A percentile compares a stretch with the other conserved stretches of the same genome.
Evolutionary conservation across 1,139 yeast species (phyloP).

Genomic region (Meyerozyma guilliermondii): DNA sequence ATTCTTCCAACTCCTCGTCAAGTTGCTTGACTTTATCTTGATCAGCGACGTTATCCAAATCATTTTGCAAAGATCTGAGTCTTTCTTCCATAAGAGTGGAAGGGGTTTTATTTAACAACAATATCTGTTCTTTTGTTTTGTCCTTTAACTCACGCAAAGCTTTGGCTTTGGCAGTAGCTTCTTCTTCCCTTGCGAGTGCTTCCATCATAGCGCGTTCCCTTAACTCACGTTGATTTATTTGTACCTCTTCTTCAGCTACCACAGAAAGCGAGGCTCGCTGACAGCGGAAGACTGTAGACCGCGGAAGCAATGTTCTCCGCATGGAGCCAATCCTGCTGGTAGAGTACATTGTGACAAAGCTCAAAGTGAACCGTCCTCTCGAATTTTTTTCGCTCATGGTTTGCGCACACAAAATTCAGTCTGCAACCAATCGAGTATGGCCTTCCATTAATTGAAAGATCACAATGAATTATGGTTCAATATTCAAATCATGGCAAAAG

Average conservation of each 20-base stretch:
- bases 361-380: too few species aligned
- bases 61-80: constrained; percentile 25
- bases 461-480: neutral
- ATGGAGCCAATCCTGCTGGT: neutral
- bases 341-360: neutral
- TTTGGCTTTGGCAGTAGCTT: constrained; percentile 31
- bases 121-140: constrained; percentile 23
- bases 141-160: constrained; percentile 32
- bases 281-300: neutral
- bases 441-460: too few species aligned
- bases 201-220: constrained; percentile 42
- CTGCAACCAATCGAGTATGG: neutral
- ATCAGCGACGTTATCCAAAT: constrained; percentile 23
- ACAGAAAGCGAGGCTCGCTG: neutral
- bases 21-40: constrained; percentile 33
- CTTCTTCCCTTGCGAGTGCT: constrained; percentile 43
- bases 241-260: constrained; percentile 1
- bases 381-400: neutral
- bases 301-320: neutral
- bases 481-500: neutral
- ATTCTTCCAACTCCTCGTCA: constrained; percentile 40
- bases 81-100: constrained; percentile 26
- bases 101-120: constrained; percentile 34
- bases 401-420: neutral
- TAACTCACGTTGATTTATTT: constrained; percentile 22